These are phyloP conservation scores for Lolium perenne DNA, from an alignment of 176 grass and related monocot genomes.

Conservation along the genomic window DNA sequence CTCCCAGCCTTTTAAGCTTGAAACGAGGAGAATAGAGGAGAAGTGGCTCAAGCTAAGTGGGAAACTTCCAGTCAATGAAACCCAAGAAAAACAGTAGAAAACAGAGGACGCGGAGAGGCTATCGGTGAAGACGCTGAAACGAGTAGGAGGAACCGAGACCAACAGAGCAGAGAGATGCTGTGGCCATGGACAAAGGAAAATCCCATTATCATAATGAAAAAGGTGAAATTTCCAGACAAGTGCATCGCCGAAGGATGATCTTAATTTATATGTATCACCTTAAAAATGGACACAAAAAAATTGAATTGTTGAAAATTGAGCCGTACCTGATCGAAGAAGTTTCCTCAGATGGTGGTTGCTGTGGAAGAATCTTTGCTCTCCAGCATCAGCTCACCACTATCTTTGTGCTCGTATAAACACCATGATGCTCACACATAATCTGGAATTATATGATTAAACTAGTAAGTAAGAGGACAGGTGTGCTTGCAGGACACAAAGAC, in stretches of 20 bases:
- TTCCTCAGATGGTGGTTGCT: too few species aligned
- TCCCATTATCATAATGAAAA: too few species aligned
- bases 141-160: not conserved
- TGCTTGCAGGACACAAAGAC: too few species aligned
- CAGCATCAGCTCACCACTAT: too few species aligned
- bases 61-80: constrained; percentile 14
- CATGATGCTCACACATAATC: not conserved
- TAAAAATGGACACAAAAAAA: not conserved
- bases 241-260: not conserved
- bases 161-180: not conserved
- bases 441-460: not conserved
- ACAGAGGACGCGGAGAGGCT: not conserved
- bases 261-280: not conserved
- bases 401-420: too few species aligned
- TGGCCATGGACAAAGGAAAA: not conserved
- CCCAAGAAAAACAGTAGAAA: not conserved
- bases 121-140: constrained; percentile 22
- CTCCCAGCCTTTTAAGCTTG: not conserved
- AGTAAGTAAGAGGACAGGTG: not conserved
- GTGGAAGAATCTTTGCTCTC: too few species aligned
- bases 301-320: too few species aligned
- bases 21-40: not conserved
- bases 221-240: not conserved
- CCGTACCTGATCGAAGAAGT: too few species aligned
- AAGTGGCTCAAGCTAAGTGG: not conserved